These are phyloP conservation scores for Penstemon newberryi DNA, from an alignment of 257 asterid genomes.

Conservation along the genomic window DNA sequence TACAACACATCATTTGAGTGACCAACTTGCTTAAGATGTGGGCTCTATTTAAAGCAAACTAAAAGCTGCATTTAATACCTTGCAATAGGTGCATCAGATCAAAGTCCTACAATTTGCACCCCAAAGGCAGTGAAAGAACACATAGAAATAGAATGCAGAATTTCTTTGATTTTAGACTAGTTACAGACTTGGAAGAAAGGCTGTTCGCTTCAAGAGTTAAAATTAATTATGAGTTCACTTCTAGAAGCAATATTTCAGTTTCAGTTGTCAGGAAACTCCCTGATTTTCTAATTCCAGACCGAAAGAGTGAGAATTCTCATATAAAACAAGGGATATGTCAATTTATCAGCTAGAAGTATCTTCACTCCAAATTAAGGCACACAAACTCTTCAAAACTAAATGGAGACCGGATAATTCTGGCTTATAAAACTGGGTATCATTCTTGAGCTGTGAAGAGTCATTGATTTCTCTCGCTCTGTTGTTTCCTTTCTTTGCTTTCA, in stretches of 20 bases:
- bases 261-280: neutral
- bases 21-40: conserved; percentile 2
- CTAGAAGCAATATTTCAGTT: conserved; percentile 9
- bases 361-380: neutral
- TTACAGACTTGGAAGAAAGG: conserved; percentile 8
- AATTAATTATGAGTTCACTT: neutral
- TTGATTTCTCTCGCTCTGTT: neutral
- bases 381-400: conserved; percentile 6
- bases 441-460: neutral
- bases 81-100: neutral
- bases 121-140: neutral
- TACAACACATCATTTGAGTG: neutral
- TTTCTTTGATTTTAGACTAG: neutral
- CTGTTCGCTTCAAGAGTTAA: neutral
- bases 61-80: neutral
- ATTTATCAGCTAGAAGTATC: neutral
- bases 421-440: neutral
- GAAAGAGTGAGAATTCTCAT: neutral
- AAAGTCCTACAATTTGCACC: conserved; percentile 3
- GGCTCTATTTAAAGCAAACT: neutral
- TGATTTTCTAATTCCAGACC: neutral
- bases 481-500: conserved; percentile 2
- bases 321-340: conserved; percentile 6
- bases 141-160: neutral
- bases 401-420: neutral